These are phyloP conservation scores for Neurospora terricola DNA, from an alignment of 495 filamentous ascomycete species.

Conservation along the genomic window DNA sequence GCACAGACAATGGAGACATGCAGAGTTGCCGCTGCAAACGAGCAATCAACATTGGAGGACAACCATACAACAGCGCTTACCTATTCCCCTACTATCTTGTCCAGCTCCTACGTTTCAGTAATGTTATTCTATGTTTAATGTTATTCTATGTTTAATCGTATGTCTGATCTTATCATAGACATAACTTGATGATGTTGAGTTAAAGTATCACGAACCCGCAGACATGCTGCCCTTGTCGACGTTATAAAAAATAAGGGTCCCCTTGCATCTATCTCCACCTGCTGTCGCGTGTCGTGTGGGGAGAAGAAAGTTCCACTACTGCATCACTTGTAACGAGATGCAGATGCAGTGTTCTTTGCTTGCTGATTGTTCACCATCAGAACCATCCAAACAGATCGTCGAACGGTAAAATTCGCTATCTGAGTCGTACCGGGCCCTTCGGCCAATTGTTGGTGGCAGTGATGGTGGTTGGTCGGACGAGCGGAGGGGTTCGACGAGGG, in stretches of 20 bases:
- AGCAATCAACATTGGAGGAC: background rate
- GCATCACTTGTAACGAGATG: background rate
- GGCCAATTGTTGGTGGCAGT: background rate
- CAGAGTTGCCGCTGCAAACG: background rate
- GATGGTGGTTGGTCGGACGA: background rate
- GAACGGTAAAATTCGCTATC: background rate
- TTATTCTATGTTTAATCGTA: background rate
- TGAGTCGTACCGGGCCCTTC: background rate
- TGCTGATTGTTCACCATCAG: background rate
- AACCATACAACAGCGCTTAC: background rate
- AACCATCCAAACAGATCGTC: background rate
- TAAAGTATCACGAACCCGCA: background rate
- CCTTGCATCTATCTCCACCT: background rate
- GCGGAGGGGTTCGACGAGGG: background rate
- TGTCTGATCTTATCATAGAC: background rate
- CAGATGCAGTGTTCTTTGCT: background rate
- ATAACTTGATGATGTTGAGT: background rate
- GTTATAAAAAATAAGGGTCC: background rate
- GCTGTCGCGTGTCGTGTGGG: background rate
- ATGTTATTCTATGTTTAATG: background rate
- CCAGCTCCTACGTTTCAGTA: background rate
- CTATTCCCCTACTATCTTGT: background rate
- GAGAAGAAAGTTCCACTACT: background rate
- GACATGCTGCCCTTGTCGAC: background rate
- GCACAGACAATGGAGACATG: background rate